A percentile compares a stretch with the other conserved stretches of the same genome.
Evolutionary conservation across 2,329 filamentous ascomycete species (phyloP).

Genomic region (Nemania serpens): DNA sequence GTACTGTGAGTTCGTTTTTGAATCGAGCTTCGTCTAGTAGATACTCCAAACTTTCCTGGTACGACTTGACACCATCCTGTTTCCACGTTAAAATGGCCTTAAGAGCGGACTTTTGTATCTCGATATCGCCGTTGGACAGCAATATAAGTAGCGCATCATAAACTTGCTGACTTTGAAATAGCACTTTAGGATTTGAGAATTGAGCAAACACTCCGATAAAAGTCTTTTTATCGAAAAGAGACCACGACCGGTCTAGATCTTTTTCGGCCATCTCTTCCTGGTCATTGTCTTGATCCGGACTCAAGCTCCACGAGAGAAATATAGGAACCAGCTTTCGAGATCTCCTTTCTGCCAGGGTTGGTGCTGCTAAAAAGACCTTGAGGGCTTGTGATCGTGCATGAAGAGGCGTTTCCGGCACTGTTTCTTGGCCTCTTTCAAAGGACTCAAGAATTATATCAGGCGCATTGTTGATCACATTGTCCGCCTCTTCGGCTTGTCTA

Average conservation of each 20-base stretch:
- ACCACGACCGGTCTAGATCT: slow-evolving; percentile 58
- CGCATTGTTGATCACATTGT: slow-evolving; percentile 57
- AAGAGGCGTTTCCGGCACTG: slow-evolving; percentile 53
- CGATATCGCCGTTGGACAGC: slow-evolving; percentile 84
- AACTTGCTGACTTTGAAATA: slow-evolving; percentile 79
- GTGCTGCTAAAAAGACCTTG: slow-evolving; percentile 73
- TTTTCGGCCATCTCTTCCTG: slow-evolving; percentile 29
- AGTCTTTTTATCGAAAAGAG: slow-evolving; percentile 79
- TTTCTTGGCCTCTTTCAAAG: slow-evolving; percentile 68
- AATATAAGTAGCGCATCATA: slow-evolving; percentile 75
- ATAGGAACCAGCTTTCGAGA: slow-evolving; percentile 85
- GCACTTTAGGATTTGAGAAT: slow-evolving; percentile 82
- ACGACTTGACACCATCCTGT: slow-evolving; percentile 71
- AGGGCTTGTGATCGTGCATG: slow-evolving; percentile 78
- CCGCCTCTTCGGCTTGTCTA: slow-evolving; percentile 54
- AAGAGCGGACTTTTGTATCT: slow-evolving; percentile 83
- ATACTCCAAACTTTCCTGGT: slow-evolving; percentile 84
- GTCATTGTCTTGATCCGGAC: slow-evolving; percentile 51
- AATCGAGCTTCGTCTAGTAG: slow-evolving; percentile 90
- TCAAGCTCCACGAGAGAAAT: slow-evolving; percentile 78
- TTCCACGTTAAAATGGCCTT: slow-evolving; percentile 92
- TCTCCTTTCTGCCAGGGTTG: slow-evolving; percentile 79
- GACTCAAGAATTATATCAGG: slow-evolving; percentile 62
- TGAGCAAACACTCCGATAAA: slow-evolving; percentile 81
- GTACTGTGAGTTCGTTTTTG: slow-evolving; percentile 89